Evolutionary conservation across 345 rosid genomes (phyloP).

Genomic region (Aquilaria sinensis): DNA sequence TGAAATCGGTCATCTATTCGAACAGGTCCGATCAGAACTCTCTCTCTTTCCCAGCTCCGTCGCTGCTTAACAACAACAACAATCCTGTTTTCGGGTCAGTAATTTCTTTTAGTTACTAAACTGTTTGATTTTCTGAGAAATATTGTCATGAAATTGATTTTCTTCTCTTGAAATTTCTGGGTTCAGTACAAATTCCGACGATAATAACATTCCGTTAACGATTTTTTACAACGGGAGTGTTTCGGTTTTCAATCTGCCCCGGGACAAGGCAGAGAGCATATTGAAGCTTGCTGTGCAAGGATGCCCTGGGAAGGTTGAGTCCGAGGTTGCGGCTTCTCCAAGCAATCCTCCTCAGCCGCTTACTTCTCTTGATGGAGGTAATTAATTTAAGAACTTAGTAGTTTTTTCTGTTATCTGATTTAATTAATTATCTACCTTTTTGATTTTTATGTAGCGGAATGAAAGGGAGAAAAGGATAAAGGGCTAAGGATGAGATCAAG

Average conservation of each 20-base stretch:
- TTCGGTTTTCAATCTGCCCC: slow-evolving; percentile 52
- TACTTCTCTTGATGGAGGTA: slow-evolving; percentile 55
- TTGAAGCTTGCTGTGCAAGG: slow-evolving; percentile 54
- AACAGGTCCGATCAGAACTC: slow-evolving; percentile 17
- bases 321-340: slow-evolving; percentile 16
- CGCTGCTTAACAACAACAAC: not conserved
- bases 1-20: slow-evolving; percentile 43
- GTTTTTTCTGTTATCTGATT: no score
- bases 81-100: slow-evolving; percentile 28
- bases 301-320: slow-evolving; percentile 19
- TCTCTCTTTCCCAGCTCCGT: slow-evolving; percentile 29
- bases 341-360: slow-evolving; percentile 35
- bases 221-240: slow-evolving; percentile 87
- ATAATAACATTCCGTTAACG: slow-evolving; percentile 51
- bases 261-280: slow-evolving; percentile 51
- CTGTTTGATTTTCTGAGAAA: no score
- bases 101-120: not conserved
- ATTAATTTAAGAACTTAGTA: no score
- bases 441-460: no score
- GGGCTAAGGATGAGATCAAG: no score
- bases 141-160: no score
- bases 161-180: no score
- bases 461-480: no score
- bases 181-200: no score
- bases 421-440: no score